phyloP scores from a whole-genome alignment of 768 basidiomycete species.

The Agrocybe chaxingu region DNA sequence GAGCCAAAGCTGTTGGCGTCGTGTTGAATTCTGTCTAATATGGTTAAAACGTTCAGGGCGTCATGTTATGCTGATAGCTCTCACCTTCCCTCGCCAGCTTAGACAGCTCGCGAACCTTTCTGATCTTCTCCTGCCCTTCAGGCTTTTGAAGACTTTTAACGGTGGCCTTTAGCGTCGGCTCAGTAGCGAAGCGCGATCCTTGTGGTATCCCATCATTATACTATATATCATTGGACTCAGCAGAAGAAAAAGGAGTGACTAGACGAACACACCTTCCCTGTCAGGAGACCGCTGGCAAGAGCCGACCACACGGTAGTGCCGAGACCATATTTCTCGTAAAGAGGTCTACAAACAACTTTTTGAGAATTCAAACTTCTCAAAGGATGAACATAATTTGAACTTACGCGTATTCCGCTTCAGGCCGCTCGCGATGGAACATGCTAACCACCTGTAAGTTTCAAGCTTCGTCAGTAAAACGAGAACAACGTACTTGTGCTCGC shows the following conservation, averaged over 20 bases:
- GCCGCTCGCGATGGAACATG: constrained; percentile 74
- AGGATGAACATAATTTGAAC: constrained; percentile 10
- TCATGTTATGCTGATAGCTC: background rate
- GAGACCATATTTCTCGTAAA: constrained; percentile 65
- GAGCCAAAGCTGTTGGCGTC: constrained; percentile 61
- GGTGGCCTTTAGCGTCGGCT: constrained; percentile 52
- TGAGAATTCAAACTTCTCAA: constrained; percentile 1
- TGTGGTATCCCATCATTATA: constrained; percentile 76
- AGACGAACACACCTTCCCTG: constrained; percentile 56
- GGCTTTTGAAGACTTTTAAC: constrained; percentile 50
- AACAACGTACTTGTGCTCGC: constrained; percentile 56
- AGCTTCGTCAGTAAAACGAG: background rate
- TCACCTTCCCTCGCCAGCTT: constrained; percentile 57
- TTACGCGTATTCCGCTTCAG: constrained; percentile 77
- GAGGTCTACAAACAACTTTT: constrained; percentile 31
- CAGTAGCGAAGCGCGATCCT: constrained; percentile 66
- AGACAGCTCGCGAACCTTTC: constrained; percentile 67
- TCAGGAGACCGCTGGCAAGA: constrained; percentile 71
- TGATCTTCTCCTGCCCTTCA: constrained; percentile 66
- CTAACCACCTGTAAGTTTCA: constrained; percentile 23
- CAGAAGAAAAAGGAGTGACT: background rate
- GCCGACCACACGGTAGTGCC: constrained; percentile 76
- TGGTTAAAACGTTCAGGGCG: background rate
- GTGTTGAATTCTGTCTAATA: constrained; percentile 47
- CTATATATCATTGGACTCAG: constrained; percentile 20